Conservation (phyloP, 2,329 filamentous ascomycete species). For the Ceratocystis lukuohia region DNA sequence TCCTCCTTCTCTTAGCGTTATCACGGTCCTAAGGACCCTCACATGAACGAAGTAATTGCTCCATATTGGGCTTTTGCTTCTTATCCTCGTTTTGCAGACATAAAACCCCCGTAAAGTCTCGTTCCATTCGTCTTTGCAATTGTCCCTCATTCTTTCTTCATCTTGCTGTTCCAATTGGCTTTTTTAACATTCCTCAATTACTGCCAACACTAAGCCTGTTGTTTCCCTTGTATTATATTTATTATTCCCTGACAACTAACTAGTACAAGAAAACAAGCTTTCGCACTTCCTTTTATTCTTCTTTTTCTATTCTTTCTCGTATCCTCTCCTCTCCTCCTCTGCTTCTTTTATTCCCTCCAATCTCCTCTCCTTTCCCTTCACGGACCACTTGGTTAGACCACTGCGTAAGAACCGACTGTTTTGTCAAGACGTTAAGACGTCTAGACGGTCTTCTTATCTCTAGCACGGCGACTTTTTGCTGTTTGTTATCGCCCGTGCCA, state of each 20-base stretch:
- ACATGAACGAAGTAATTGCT: background rate
- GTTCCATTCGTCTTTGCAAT: background rate
- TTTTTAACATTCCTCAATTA: background rate
- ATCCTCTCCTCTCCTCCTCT: background rate
- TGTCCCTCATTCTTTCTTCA: background rate
- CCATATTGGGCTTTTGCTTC: background rate
- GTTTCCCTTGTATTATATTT: background rate
- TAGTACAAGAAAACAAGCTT: background rate
- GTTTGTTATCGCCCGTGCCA: constrained; percentile 5
- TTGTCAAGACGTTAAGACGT: background rate
- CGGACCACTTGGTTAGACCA: background rate
- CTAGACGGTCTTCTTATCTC: background rate
- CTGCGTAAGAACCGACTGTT: background rate
- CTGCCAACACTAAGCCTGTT: background rate
- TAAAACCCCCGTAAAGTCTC: background rate
- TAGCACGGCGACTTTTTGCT: constrained; percentile 5
- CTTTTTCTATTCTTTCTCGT: background rate
- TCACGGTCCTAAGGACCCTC: background rate
- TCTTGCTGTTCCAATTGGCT: background rate
- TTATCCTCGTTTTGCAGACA: background rate
- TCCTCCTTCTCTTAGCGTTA: background rate
- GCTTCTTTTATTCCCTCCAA: background rate
- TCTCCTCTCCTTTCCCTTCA: constrained; percentile 1
- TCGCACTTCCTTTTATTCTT: background rate
- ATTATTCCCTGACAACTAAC: background rate